These are phyloP conservation scores for Eimeria zaria DNA, from an alignment of 169 alveolate species.

Conservation along the genomic window DNA sequence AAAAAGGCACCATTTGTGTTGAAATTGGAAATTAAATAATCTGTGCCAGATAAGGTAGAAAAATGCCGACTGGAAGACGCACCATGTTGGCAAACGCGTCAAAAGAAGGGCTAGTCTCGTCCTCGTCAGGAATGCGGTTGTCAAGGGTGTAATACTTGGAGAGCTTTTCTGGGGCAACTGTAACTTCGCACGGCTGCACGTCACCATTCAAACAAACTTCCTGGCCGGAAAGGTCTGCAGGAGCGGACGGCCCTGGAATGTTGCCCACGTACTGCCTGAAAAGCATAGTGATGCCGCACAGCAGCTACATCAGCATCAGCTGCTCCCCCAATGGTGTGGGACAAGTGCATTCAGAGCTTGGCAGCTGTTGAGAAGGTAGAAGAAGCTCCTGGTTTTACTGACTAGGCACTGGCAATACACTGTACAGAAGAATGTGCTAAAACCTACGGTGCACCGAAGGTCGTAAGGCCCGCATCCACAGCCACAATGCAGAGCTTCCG, in stretches of 20 bases:
- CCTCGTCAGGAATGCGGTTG: constrained; percentile 58
- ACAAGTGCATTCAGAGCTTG: neutral
- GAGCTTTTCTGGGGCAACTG: neutral
- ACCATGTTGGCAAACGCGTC: constrained; percentile 63
- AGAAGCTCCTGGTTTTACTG: neutral
- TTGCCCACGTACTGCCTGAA: constrained; percentile 70
- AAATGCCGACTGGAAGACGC: neutral
- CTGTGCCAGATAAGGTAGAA: neutral
- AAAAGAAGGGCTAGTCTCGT: constrained; percentile 42
- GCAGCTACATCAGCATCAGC: neutral
- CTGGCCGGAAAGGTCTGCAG: constrained; percentile 27
- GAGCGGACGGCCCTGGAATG: constrained; percentile 55
- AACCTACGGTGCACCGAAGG: constrained; percentile 49
- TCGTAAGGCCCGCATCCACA: neutral
- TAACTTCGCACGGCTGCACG: neutral
- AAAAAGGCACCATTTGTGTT: neutral
- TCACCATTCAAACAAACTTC: neutral
- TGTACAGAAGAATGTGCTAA: neutral
- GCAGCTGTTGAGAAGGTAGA: neutral
- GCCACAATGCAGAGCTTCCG: constrained; percentile 51
- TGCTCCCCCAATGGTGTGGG: neutral
- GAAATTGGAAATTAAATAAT: neutral
- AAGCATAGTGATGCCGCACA: neutral
- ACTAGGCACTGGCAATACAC: neutral
- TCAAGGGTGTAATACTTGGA: constrained; percentile 27